Base-by-base conservation (phyloP, 1,284 basidiomycete genomes). In the Pseudozyma pruni region DNA sequence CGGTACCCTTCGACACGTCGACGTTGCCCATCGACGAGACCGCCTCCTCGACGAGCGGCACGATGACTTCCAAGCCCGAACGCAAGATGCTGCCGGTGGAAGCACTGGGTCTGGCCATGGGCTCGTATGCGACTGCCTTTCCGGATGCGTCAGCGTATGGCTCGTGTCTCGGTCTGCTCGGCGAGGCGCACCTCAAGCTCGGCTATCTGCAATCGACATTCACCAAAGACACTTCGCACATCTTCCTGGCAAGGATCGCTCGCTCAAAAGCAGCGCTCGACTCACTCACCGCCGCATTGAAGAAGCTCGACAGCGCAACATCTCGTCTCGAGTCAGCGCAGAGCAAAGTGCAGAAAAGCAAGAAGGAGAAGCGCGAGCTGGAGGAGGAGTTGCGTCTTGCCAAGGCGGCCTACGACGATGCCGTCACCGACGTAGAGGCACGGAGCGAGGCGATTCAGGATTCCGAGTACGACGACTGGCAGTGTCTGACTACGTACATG, bases 361-460 rank as follows among this genome's bases (percentile, higher is more conserved):
- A 75, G 40, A 74, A 76, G 42, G 76, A 78, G 43, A 78, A 75
- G 60, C 64, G 76, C 29, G 74, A 78, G 27, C 43, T 78, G 29
- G 72, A 78, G 32, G 76, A 78, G 27, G 76, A 78, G 47, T 46
- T 78, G 14, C 60, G 76, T 14, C 58, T 69, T 8, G 76, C 76
- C 3, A 73, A 70, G 25, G 74, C 74, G 17, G 61, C 63, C 11
- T 76, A 76, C 50, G 74, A 78, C 31, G 69, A 78, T 37, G 72
- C 74, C 3, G 62, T 72, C 37, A 63, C 64, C 11, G 76, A 78
- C 34, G 69, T 76, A 14, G 72, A 78, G 33, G 51, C 47, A 19
- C 56, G 74, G 5, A 69, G 63, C 7, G 54, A 73, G 19, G 70
- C 60, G 4, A 64, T 78, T n/a, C 60, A 68, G 34, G 67, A 73